Base-by-base conservation (phyloP, 1,139 yeast species). In the Candida labiduridarum region DNA sequence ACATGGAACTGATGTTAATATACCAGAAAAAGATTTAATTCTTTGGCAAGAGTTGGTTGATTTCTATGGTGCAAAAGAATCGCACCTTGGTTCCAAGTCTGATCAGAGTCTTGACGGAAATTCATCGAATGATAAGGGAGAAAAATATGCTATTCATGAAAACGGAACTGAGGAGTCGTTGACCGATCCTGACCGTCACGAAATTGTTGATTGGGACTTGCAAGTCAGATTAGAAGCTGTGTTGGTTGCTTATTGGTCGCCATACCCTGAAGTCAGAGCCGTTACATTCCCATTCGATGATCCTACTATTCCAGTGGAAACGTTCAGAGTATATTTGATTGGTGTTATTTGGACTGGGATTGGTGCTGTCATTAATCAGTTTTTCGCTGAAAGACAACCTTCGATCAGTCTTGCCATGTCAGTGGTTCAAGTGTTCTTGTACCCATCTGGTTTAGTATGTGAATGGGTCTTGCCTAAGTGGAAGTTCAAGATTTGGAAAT, bases 211-310 rank as follows among this genome's bases (percentile, higher is more conserved):
- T 30, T 68, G 71, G 61, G 61, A 60, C 11, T 63, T 75, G 39
- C 67, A 68, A 51, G 59, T 62, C 5, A 69, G 66, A 50, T 57
- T 76, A 38, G 71, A 73, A 48, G 84, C 84, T 1, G 74, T 74
- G 11, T 63, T 84, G 46, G 66, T 79, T 47, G 69, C 76, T 43
- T 82, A 69, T 59, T 79, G 76, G 62, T 83, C 87, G 1, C 86
- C 87, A 1, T 84, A 84, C 60, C 82, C 85, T 3, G 88, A 84
- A 62, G 87, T 85, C 2, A 72, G 89, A 54, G 73, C 89, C 2
- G 79, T 82, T 29, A 71, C 83, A 18, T 78, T 76, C 45, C 82
- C 84, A 11, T 66, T 63, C 44, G 87, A 83, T 59, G 85, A 83
- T 59, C 77, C 78, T 2, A 60, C 61, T 3, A 65, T 74, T 38